Evolutionary conservation across 2,329 filamentous ascomycete genomes (phyloP), one percentile per base, ranked within the genome.

Genomic region (Gnomoniopsis smithogilvyi): DNA sequence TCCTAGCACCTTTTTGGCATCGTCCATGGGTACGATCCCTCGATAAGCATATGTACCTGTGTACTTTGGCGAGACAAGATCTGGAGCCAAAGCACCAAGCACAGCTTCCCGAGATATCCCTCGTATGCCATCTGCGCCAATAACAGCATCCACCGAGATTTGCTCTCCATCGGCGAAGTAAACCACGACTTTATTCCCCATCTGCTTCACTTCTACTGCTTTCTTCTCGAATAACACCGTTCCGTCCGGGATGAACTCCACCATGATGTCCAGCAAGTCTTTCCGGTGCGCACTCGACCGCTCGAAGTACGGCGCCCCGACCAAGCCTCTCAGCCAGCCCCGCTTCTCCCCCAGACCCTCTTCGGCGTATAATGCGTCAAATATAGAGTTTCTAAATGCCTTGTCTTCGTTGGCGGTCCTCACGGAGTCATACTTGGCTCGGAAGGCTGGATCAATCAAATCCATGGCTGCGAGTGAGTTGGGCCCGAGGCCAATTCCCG

Each of bases 261-360:
- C 64, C 74, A 79, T 74, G 45, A 77, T 75, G 30, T 78, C 72
- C 11, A 79, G 64, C 50, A 79, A 62, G 53, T 73, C 73, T 54
- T 70, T 74, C 38, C 76, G 67, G 61, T 78, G 76, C 6, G 75
- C 76, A 38, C 73, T 73, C 51, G 71, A 74, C 17, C 74, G 67
- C 26, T 69, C 71, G 59, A 73, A 77, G 52, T 74, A 70, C 12
- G 68, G 67, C 10, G 70, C 73, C 2, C 72, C 70, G 22, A 64
- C 70, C n/a, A 46, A 46, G 10, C 43, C 43, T 19, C 43, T 17
- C n/a, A 6, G 12, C 71, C 73, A 76, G 14, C 68, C 67, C 43
- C 72, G 66, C 47, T 67, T 68, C 47, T 70, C 66, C n/a, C 74
- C 75, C 36, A 78, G 69, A 1, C 73, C 74, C n/a, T 73, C 68